Base-by-base conservation (phyloP, 1,139 yeast species). In the Debaryomyces psychrophilus region DNA sequence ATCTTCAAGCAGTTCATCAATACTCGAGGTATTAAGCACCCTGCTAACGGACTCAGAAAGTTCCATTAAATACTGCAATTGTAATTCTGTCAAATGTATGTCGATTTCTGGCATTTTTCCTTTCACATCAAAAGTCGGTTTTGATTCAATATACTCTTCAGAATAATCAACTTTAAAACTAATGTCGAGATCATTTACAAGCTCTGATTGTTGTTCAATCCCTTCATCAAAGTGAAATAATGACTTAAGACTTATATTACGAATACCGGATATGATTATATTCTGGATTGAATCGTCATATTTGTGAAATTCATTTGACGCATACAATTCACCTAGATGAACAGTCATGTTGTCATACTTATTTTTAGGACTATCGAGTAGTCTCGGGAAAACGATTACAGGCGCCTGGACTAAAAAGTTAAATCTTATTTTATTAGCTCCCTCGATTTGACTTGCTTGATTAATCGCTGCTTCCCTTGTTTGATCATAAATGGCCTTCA, bases 401-500 rank as follows among this genome's bases (percentile, higher is more conserved):
- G 99, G 99, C 0, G 98, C 90, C 44, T 81, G 78, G 11, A 93
- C 73, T 17, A 82, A 66, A 27, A 95, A 67, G 57, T 90, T 87
- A 59, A 93, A 80, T 53, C 83, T 83, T 64, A 90, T 83, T 53
- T 77, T 79, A 41, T 71, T 78, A 0, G 87, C 82, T 52, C 74
- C 76, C 46, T 85, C 85, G 44, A 85, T 80, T 56, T 79, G 87
- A 46, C 69, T 77, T 2, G 92, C 90, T 59, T 83, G 85, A 46
- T 71, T 69, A 7, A 75, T 68, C 0, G 98, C 97, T 9, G 92
- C 89, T 56, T 87, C 90, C 50, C 99, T 78, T 0, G 98, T 96
- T 14, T 81, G 73, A 58, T 93, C 99, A 62, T 87, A 93, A 12
- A 92, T 75, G 1, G 83, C 82, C 64, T 93, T 93, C 97, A 93